Evolutionary conservation across 2,329 filamentous ascomycete species (phyloP).

Genomic region (Calonectria pseudoturangicola): DNA sequence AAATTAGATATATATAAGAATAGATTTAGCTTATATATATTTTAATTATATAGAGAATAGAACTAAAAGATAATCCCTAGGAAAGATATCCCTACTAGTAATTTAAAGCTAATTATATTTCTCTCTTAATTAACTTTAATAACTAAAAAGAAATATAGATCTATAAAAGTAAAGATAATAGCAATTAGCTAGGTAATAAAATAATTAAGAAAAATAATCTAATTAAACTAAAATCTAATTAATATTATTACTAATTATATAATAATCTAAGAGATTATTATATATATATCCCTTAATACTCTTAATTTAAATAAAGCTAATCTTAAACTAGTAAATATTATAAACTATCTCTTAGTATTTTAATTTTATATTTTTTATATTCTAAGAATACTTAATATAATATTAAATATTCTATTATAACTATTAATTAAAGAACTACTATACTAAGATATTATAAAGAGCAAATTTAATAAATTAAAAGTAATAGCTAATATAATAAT

Average conservation of each 20-base stretch:
- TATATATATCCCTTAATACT: neutral
- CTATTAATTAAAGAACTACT: neutral
- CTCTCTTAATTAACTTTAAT: neutral
- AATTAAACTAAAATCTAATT: neutral
- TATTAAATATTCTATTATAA: neutral
- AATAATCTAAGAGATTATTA: neutral
- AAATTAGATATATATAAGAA: neutral
- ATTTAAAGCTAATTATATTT: neutral
- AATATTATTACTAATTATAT: conserved; percentile 1
- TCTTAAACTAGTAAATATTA: neutral
- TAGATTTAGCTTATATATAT: neutral
- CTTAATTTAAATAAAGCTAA: neutral
- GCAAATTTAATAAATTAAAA: neutral
- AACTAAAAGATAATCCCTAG: neutral
- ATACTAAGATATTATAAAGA: neutral
- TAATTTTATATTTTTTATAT: neutral
- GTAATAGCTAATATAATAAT: neutral
- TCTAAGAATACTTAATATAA: neutral
- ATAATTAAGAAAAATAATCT: neutral
- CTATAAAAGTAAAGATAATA: neutral
- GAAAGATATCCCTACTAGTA: neutral
- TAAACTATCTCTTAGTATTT: neutral
- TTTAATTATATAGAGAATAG: neutral
- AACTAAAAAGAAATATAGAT: neutral
- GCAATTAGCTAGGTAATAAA: neutral